phyloP scores from a whole-genome alignment of 2,329 filamentous ascomycete genomes.

The Periconia macrospinosa region DNA sequence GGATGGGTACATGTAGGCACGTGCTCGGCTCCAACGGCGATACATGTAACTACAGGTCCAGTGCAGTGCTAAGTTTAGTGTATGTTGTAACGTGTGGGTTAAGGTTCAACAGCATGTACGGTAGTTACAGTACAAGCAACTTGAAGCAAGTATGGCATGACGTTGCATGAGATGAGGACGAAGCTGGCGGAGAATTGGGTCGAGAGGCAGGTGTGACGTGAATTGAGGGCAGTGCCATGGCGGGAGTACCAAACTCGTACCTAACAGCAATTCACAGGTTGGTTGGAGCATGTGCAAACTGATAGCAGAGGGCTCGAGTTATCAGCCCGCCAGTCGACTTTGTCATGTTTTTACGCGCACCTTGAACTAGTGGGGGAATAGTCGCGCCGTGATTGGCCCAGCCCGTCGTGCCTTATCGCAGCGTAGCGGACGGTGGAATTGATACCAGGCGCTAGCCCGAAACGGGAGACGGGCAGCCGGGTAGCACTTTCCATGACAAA shows the following conservation, averaged over 20 bases:
- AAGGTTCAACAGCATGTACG: no score
- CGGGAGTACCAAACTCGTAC: conserved; percentile 26
- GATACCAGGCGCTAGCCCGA: neutral
- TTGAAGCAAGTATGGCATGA: neutral
- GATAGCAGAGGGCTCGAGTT: conserved; percentile 20
- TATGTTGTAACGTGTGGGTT: no score
- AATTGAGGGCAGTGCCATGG: neutral
- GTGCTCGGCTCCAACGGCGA: neutral
- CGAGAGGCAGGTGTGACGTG: neutral
- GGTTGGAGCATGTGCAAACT: conserved; percentile 19
- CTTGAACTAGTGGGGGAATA: conserved; percentile 25
- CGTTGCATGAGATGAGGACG: neutral
- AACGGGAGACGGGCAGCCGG: neutral
- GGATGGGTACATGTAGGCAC: neutral
- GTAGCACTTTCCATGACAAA: neutral
- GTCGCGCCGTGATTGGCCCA: conserved; percentile 24
- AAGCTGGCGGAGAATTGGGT: neutral
- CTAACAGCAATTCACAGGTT: conserved; percentile 42
- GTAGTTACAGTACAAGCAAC: no score
- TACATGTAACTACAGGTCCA: neutral
- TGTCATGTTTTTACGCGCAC: conserved; percentile 40
- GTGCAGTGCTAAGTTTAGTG: no score
- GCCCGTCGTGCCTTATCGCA: conserved; percentile 30
- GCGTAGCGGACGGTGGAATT: conserved; percentile 4
- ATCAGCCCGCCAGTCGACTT: no score